phyloP scores from a whole-genome alignment of 306 rosid species.

The Betula pendula region DNA sequence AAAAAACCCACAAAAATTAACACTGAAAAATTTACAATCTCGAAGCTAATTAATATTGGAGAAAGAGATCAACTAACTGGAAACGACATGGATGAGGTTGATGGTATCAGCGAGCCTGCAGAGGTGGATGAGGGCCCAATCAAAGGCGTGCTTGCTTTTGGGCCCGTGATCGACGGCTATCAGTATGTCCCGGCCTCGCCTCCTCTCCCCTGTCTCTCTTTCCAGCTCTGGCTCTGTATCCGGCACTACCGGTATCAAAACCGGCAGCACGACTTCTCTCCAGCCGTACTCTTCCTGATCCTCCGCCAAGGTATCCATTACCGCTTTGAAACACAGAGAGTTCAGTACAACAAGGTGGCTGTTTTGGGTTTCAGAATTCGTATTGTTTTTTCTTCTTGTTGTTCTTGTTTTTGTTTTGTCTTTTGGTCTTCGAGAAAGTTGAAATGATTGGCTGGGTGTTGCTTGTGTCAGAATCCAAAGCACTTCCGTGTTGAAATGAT shows the following conservation, averaged over 20 bases:
- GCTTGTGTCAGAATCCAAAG: too few relatives aligned
- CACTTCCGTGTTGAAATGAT: not conserved
- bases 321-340: not conserved
- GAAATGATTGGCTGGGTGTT: not conserved
- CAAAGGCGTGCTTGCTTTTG: conserved; percentile 80
- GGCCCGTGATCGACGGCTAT: conserved; percentile 81
- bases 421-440: not conserved
- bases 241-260: conserved; percentile 40
- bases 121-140: conserved; percentile 83
- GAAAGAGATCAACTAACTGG: conserved; percentile 42
- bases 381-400: not conserved
- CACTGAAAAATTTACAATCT: not conserved
- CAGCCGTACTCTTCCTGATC: conserved; percentile 68
- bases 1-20: not conserved
- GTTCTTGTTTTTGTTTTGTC: not conserved
- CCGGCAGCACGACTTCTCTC: conserved; percentile 70
- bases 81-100: conserved; percentile 79
- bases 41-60: not conserved
- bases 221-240: conserved; percentile 58
- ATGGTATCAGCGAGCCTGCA: conserved; percentile 80
- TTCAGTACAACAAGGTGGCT: not conserved
- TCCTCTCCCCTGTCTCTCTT: conserved; percentile 70
- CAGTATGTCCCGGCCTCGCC: conserved; percentile 70
- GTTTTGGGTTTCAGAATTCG: not conserved
- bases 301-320: conserved; percentile 65